These are phyloP conservation scores for Aspergillus versicolor DNA, from an alignment of 2,329 filamentous ascomycete species.

Conservation along the genomic window DNA sequence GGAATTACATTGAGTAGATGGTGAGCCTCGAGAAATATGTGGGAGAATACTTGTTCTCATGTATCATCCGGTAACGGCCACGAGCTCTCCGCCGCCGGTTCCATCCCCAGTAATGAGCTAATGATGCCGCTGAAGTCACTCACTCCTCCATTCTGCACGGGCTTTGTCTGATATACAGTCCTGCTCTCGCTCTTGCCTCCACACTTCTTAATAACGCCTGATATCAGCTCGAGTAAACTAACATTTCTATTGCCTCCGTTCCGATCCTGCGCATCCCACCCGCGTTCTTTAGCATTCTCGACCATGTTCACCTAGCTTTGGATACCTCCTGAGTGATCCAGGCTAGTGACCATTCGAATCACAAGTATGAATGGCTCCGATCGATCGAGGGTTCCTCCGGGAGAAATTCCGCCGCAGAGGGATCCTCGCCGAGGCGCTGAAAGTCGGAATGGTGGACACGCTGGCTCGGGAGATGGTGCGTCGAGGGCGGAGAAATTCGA, in stretches of 20 bases:
- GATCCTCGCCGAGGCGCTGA: constrained; percentile 35
- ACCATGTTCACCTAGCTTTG: constrained; percentile 35
- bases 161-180: constrained; percentile 2
- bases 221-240: constrained; percentile 5
- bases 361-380: constrained; percentile 39
- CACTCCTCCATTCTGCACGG: constrained; percentile 14
- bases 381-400: constrained; percentile 33
- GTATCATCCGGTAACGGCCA: constrained; percentile 11
- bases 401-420: constrained; percentile 29
- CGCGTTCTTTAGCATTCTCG: constrained; percentile 22
- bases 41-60: not conserved
- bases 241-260: constrained; percentile 2
- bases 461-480: constrained; percentile 31
- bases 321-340: constrained; percentile 25
- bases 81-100: constrained; percentile 28
- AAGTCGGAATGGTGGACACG: constrained; percentile 30
- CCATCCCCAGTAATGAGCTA: constrained; percentile 30
- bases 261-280: constrained; percentile 10
- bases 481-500: constrained; percentile 80
- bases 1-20: not conserved
- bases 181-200: not conserved
- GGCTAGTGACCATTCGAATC: constrained; percentile 19
- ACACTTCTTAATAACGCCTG: not conserved
- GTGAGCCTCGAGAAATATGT: not conserved
- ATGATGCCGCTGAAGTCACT: constrained; percentile 19